Percentiles rank a stretch among this genome's conserved stretches.
phyloP scores from a whole-genome alignment of 129 eudicot species.

The Calendula officinalis region DNA sequence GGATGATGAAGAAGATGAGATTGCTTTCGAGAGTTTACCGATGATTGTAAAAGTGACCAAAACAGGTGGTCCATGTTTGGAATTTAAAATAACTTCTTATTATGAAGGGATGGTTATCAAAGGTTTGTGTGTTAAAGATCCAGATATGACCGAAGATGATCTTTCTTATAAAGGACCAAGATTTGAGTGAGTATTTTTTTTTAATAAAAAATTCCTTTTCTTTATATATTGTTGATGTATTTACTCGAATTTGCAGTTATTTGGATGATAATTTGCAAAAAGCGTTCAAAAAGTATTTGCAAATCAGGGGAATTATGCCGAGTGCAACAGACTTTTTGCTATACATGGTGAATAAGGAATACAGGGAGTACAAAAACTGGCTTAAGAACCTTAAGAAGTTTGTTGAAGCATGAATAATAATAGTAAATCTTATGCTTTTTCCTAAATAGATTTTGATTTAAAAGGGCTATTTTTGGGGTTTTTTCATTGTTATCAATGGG shows the following conservation, averaged over 20 bases:
- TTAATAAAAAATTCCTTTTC: background rate
- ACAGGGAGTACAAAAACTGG: slow-evolving; percentile 70
- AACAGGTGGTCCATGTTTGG: slow-evolving; percentile 51
- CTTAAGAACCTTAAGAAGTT: slow-evolving; percentile 75
- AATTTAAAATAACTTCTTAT: slow-evolving; percentile 64
- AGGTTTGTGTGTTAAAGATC: slow-evolving; percentile 58
- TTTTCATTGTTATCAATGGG: slow-evolving; percentile 14
- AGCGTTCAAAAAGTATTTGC: slow-evolving; percentile 90
- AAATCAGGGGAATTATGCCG: slow-evolving; percentile 80
- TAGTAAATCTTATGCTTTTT: background rate
- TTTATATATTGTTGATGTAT: background rate
- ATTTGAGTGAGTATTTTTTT: slow-evolving; percentile 54
- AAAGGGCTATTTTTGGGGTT: slow-evolving; percentile 12
- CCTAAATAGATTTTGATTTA: background rate
- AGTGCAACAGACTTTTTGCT: slow-evolving; percentile 67
- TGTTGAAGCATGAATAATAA: slow-evolving; percentile 47
- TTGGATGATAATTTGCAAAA: slow-evolving; percentile 89
- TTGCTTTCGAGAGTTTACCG: no score
- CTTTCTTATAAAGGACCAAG: slow-evolving; percentile 86
- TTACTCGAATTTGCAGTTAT: slow-evolving; percentile 41
- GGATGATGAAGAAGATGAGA: slow-evolving; percentile 60
- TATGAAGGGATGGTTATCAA: slow-evolving; percentile 75
- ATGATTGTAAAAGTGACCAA: slow-evolving; percentile 66
- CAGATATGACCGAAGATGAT: slow-evolving; percentile 61
- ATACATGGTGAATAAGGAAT: slow-evolving; percentile 81